Evolutionary conservation across 441 rosid genomes (phyloP).

Genomic region (Euphorbia schlechtendalii): DNA sequence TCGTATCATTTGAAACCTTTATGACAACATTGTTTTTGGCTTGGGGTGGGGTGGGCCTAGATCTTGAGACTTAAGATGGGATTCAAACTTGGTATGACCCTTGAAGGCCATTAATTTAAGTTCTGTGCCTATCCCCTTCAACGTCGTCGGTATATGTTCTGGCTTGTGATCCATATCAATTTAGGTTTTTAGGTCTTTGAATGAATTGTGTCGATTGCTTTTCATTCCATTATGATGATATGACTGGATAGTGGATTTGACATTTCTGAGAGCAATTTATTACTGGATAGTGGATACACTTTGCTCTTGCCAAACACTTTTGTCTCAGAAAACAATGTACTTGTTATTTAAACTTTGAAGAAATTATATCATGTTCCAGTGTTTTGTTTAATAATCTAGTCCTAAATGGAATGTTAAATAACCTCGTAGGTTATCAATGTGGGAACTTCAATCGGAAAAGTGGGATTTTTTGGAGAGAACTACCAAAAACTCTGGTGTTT

Average conservation of each 20-base stretch:
- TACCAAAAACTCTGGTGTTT: slow-evolving; percentile 82
- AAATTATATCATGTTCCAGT: neutral
- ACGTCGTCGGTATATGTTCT: no score
- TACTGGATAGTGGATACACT: neutral
- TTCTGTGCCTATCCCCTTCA: no score
- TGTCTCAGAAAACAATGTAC: neutral
- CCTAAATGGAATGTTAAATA: no score
- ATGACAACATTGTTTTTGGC: neutral
- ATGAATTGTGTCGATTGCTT: neutral
- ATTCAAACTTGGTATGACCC: neutral
- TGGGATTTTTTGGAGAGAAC: slow-evolving; percentile 68
- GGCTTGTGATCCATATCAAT: neutral
- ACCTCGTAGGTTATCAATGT: slow-evolving; percentile 84
- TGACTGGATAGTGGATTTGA: neutral
- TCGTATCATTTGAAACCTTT: neutral
- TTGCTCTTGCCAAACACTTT: neutral
- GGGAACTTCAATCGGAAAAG: slow-evolving; percentile 87
- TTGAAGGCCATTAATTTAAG: no score
- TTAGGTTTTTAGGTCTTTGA: neutral
- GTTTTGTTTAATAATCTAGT: no score
- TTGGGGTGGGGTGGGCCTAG: neutral
- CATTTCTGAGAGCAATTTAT: neutral
- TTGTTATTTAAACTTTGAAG: neutral
- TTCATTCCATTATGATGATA: neutral
- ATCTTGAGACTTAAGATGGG: neutral